A percentile compares a stretch with the other conserved stretches of the same genome.
phyloP scores from a whole-genome alignment of 495 filamentous ascomycete genomes.

The Podospora bellae-mahoneyi region DNA sequence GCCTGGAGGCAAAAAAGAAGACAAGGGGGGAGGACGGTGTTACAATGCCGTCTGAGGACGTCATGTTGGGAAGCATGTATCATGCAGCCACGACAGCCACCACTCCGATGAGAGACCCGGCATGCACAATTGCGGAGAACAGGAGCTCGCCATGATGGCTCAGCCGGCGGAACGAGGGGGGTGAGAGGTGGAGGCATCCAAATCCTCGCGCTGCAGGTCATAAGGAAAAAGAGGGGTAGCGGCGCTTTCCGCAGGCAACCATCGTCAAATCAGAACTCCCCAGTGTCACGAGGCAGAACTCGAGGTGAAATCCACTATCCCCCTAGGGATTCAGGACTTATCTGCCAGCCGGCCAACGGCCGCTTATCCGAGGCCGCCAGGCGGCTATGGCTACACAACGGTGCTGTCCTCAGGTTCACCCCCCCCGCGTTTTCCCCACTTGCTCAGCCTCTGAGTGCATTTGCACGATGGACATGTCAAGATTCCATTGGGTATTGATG shows the following conservation, averaged over 20 bases:
- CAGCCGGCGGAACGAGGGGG: slow-evolving; percentile 1
- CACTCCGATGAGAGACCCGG: not conserved
- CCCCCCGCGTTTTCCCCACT: slow-evolving; percentile 5
- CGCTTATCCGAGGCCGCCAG: slow-evolving; percentile 22
- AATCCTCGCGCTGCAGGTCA: slow-evolving; percentile 5
- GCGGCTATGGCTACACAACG: slow-evolving; percentile 23
- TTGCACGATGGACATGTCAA: not conserved
- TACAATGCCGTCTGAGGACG: slow-evolving; percentile 6
- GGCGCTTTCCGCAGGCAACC: slow-evolving; percentile 18
- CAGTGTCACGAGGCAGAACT: slow-evolving; percentile 18
- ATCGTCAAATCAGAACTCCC: slow-evolving; percentile 17
- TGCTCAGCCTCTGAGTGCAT: slow-evolving; percentile 6
- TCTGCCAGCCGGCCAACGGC: slow-evolving; percentile 20
- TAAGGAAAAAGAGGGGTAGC: slow-evolving; percentile 14
- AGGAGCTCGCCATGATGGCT: not conserved
- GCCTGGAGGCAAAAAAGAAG: slow-evolving; percentile 16
- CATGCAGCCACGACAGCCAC: not conserved
- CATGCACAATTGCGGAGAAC: not conserved
- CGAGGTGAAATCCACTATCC: slow-evolving; percentile 17
- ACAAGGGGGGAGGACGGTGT: not conserved
- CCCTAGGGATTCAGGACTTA: not conserved
- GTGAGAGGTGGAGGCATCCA: slow-evolving; percentile 11
- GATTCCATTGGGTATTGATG: not conserved
- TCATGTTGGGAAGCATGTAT: not conserved
- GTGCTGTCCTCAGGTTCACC: slow-evolving; percentile 8